A percentile compares a stretch with the other conserved stretches of the same genome.
Conservation (phyloP, 352 stramenopile species). For the Pythium apleroticum region DNA sequence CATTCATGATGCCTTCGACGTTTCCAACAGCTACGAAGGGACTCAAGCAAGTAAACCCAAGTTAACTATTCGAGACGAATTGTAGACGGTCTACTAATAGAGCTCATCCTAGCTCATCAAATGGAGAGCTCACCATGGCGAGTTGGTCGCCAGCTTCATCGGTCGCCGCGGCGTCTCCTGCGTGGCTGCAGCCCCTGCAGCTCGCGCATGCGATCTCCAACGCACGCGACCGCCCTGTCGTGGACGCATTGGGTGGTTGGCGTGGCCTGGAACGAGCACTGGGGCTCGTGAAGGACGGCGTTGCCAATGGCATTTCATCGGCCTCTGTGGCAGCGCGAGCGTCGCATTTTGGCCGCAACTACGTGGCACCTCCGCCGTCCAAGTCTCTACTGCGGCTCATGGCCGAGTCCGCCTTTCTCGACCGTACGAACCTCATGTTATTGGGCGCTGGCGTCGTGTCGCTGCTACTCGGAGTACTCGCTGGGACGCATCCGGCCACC, state of each 20-base stretch:
- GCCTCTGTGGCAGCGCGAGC: neutral
- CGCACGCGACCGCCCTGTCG: slow-evolving; percentile 1
- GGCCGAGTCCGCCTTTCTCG: slow-evolving; percentile 51
- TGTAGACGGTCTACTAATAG: neutral
- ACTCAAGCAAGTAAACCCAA: neutral
- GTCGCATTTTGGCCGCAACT: slow-evolving; percentile 30
- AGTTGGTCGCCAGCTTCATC: no score
- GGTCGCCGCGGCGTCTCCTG: neutral
- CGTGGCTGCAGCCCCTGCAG: slow-evolving; percentile 1
- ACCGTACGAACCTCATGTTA: slow-evolving; percentile 76
- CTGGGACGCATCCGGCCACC: slow-evolving; percentile 25
- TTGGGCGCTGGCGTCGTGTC: slow-evolving; percentile 54
- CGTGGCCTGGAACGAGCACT: slow-evolving; percentile 8
- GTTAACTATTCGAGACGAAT: neutral
- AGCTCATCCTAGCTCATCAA: no score
- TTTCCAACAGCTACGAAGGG: neutral
- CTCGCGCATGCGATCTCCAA: slow-evolving; percentile 1
- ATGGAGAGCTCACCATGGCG: no score
- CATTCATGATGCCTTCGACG: slow-evolving; percentile 12
- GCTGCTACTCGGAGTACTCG: slow-evolving; percentile 43
- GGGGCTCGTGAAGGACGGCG: neutral
- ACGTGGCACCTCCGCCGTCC: slow-evolving; percentile 24
- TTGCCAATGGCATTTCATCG: slow-evolving; percentile 1
- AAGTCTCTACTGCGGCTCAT: slow-evolving; percentile 41
- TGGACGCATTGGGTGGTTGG: slow-evolving; percentile 14